phyloP scores from a whole-genome alignment of 345 rosid species.

The Mercurialis annua region DNA sequence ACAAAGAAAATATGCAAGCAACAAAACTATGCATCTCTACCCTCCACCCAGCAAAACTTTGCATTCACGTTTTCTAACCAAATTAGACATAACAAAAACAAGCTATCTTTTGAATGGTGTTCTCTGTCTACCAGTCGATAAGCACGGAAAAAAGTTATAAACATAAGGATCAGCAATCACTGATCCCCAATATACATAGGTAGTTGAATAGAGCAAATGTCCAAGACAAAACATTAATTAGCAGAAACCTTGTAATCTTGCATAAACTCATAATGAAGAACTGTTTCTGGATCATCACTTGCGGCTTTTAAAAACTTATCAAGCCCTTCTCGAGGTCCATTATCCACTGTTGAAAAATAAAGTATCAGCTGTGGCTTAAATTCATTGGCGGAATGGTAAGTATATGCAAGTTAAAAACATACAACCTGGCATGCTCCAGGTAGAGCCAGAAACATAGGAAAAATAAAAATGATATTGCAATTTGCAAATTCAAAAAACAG shows the following conservation, averaged over 20 bases:
- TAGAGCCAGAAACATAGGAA: background rate
- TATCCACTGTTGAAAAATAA: constrained; percentile 63
- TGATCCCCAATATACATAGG: background rate
- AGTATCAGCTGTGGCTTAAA: constrained; percentile 14
- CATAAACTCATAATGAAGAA: constrained; percentile 96
- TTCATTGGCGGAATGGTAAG: background rate
- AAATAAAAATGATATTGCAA: background rate
- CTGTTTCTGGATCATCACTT: constrained; percentile 88
- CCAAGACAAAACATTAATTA: constrained; percentile 8
- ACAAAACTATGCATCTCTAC: background rate
- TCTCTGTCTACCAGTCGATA: background rate
- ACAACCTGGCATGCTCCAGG: background rate
- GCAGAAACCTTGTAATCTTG: constrained; percentile 90
- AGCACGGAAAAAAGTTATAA: background rate
- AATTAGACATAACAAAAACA: background rate
- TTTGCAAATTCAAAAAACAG: background rate
- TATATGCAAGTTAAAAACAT: background rate
- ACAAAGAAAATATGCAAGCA: background rate
- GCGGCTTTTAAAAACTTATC: constrained; percentile 93
- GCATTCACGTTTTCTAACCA: background rate
- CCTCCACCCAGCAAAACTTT: background rate
- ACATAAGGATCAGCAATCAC: background rate
- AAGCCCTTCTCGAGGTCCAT: constrained; percentile 92
- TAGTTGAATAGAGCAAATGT: background rate
- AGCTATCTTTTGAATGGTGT: background rate